Conservation (phyloP, 768 basidiomycete species). For the Amylocystis lapponica region DNA sequence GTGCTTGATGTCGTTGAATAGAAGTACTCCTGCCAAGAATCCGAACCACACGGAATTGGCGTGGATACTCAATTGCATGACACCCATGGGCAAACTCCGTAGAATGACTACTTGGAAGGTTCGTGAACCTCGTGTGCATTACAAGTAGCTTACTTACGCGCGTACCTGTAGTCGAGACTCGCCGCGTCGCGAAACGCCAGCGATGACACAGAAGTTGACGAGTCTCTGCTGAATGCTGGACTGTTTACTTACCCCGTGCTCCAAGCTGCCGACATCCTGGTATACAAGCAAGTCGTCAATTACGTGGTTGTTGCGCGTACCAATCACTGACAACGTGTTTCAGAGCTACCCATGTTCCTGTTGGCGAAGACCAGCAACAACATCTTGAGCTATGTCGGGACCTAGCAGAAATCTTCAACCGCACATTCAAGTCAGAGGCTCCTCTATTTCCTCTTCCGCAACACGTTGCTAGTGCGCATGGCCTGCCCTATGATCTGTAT, state of each 20-base stretch:
- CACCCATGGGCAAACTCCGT: conserved; percentile 74
- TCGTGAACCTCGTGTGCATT: conserved; percentile 14
- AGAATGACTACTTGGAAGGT: conserved; percentile 99
- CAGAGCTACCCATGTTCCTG: conserved; percentile 90
- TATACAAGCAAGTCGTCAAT: conserved; percentile 59
- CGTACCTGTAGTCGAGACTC: conserved; percentile 56
- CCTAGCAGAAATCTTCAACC: conserved; percentile 79
- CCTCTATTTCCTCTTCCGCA: conserved; percentile 69
- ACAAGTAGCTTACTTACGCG: not conserved
- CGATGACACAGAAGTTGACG: conserved; percentile 73
- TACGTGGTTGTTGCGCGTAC: not conserved
- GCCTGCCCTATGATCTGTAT: not conserved
- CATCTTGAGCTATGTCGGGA: conserved; percentile 88
- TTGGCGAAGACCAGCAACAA: conserved; percentile 94
- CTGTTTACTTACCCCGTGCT: conserved; percentile 90
- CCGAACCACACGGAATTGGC: conserved; percentile 79
- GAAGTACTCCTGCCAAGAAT: conserved; percentile 47
- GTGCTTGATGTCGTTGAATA: not conserved
- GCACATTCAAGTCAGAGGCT: conserved; percentile 41
- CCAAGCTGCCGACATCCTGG: conserved; percentile 88
- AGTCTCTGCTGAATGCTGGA: conserved; percentile 76
- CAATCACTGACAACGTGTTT: not conserved
- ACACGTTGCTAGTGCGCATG: conserved; percentile 63
- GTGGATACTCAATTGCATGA: conserved; percentile 85
- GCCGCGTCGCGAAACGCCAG: conserved; percentile 69